phyloP scores from a whole-genome alignment of 1,284 basidiomycete species.

The Naganishia sp. region DNA sequence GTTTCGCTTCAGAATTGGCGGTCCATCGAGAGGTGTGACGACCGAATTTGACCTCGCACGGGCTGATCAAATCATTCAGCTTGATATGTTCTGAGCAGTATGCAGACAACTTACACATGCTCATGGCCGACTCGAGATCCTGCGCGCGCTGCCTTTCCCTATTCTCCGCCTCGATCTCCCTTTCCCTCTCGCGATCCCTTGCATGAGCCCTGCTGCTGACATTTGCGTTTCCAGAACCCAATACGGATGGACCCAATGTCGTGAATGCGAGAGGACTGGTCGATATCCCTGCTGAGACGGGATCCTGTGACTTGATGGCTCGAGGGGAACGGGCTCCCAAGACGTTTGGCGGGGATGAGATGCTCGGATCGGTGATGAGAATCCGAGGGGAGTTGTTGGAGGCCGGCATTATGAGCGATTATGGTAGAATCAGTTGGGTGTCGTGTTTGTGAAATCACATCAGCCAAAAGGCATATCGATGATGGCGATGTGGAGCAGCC shows the following conservation, averaged over 20 bases:
- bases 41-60: constrained; percentile 50
- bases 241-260: constrained; percentile 19
- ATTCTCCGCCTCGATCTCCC: constrained; percentile 29
- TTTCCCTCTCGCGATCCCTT: constrained; percentile 15
- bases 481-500: neutral
- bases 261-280: constrained; percentile 23
- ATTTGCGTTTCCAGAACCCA: constrained; percentile 7
- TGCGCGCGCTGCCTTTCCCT: constrained; percentile 47
- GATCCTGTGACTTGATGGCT: constrained; percentile 20
- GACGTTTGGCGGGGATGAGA: constrained; percentile 19
- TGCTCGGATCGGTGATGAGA: constrained; percentile 13
- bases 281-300: neutral
- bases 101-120: constrained; percentile 45
- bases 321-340: constrained; percentile 13
- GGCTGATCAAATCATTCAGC: constrained; percentile 36
- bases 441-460: neutral
- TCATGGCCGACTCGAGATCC: constrained; percentile 51
- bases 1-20: constrained; percentile 34
- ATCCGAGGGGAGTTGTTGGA: constrained; percentile 27
- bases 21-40: constrained; percentile 32
- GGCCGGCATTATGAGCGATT: constrained; percentile 8
- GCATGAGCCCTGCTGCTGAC: constrained; percentile 1
- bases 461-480: constrained; percentile 8
- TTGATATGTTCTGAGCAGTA: neutral
- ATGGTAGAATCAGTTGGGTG: neutral